Conservation (phyloP, 108 stramenopile genomes). For the Fistulifera pelliculosa region DNA sequence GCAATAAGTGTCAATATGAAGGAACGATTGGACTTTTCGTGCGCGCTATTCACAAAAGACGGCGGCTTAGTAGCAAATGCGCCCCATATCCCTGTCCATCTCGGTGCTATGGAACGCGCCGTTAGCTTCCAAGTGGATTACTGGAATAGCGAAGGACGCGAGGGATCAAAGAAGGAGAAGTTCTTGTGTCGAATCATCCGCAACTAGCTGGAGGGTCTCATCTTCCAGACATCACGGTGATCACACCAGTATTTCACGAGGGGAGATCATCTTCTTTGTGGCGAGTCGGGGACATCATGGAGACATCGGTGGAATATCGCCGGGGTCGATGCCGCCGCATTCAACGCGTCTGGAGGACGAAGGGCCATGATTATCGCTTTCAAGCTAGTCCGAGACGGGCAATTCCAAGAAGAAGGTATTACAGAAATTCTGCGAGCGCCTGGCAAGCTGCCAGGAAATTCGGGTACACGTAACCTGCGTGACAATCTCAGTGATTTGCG, state of each 20-base stretch:
- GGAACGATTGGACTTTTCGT: constrained; percentile 96
- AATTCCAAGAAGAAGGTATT: constrained; percentile 93
- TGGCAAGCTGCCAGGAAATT: constrained; percentile 63
- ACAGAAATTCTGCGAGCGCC: constrained; percentile 84
- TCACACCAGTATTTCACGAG: constrained; percentile 93
- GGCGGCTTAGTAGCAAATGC: constrained; percentile 98
- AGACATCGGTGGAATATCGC: constrained; percentile 88
- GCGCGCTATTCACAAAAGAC: constrained; percentile 91
- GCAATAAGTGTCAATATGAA: constrained; percentile 98
- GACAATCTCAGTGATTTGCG: constrained; percentile 93
- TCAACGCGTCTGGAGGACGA: constrained; percentile 84
- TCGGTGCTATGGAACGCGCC: constrained; percentile 95
- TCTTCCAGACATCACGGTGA: constrained; percentile 96
- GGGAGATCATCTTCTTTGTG: constrained; percentile 89
- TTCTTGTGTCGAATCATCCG: constrained; percentile 95
- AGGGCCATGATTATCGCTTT: constrained; percentile 97
- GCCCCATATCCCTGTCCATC: constrained; percentile 97
- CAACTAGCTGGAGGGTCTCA: constrained; percentile 94
- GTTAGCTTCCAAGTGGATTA: constrained; percentile 89
- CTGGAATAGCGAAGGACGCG: constrained; percentile 74
- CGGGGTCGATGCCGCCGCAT: constrained; percentile 84
- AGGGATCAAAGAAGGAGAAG: constrained; percentile 90
- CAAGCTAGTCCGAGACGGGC: constrained; percentile 87
- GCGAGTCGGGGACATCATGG: constrained; percentile 96
- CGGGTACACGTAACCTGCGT: constrained; percentile 86